Base-by-base conservation (phyloP, 2,329 filamentous ascomycete species). In the Talaromyces sp. region DNA sequence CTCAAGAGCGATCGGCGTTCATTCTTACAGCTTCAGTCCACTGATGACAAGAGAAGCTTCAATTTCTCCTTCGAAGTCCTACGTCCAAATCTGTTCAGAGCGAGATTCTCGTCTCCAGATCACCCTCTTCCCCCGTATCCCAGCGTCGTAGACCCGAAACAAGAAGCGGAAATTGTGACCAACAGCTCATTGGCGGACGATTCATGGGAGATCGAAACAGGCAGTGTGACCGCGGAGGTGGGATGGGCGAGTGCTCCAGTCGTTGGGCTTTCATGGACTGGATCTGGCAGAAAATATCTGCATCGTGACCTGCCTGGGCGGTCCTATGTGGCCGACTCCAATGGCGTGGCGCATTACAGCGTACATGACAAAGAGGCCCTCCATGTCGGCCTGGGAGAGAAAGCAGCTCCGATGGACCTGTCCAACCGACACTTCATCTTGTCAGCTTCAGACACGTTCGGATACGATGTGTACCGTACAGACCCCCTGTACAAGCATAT, bases 401-500 rank as follows among this genome's bases (percentile, higher is more conserved):
- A 90, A 69, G 80, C 85, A 5, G 88, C 87, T 0, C 88, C 88
- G 0, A 89, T 91, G 86, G 84, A 91, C 66, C 78, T 91, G 1
- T 85, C 82, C 0, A 86, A 85, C 32, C 81, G 88, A 0, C 79
- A 83, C 27, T 91, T 90, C 69, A 80, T 82, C 27, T 77, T 91
- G 14, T 85, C 86, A 0, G 87, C 86, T 2, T 90, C 86, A 0
- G 88, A 91, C 70, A 87, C 83, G 41, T 91, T 91, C 65, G 87
- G 88, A 2, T 90, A 91, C 67, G 87, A 91, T 65, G 83, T 85
- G 3, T 85, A 89, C 68, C 81, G 82, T 10, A 88, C 87, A 2
- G 88, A 91, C 69, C 88, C 88, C 0, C 77, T 90, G 58, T 91
- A 91, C 76, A 91, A 91, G 74, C 86, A 90, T 66, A 88, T 90